Evolutionary conservation across 2,329 filamentous ascomycete species (phyloP), one percentile per base, ranked within the genome.

Genomic region (Cladosporium sp.): DNA sequence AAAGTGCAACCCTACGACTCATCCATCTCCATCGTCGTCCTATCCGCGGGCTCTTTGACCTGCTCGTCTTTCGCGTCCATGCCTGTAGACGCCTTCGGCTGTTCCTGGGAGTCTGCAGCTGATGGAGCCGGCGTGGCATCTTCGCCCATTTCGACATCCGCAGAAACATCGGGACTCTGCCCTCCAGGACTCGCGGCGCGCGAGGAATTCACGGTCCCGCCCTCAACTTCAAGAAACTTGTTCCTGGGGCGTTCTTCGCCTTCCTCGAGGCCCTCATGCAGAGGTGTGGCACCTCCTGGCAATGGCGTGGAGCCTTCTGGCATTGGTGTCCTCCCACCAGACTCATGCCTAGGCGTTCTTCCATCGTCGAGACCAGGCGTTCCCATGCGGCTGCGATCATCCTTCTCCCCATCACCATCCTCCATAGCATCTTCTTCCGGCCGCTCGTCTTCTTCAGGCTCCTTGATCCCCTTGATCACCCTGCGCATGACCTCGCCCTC

Each of bases 381-480:
- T 12, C 71, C 73, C 27, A 67, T 64, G 39, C 65, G 63, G 57
- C 73, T 76, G 19, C 67, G 69, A 38, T 73, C 70, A 12, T 61
- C 68, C 47, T 72, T 58, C 29, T 68, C 69, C 13, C 68, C 68
- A 12, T 70, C 70, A 1, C 67, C 68, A 41, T 69, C 70, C 54
- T 71, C 72, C 68, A 71, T 71, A 20, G 83, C 82, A 58, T 84
- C 76, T 4, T 72, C 76, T 50, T 82, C 79, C 82, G 89, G 89
- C 25, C 88, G 89, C 67, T 94, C 89, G 49, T 89, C 80, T 36
- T 88, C 77, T 69, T 95, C 90, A 0, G 93, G 88, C 69, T 95
- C 90, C 71, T 95, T 95, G 75, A 96, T 92, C 62, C 95, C 91
- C 53, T 90, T 83, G 62, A 97, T 95, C 66, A 94, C 77, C 42